These are phyloP conservation scores for Morella rubra DNA, from an alignment of 306 rosid genomes.

Conservation along the genomic window DNA sequence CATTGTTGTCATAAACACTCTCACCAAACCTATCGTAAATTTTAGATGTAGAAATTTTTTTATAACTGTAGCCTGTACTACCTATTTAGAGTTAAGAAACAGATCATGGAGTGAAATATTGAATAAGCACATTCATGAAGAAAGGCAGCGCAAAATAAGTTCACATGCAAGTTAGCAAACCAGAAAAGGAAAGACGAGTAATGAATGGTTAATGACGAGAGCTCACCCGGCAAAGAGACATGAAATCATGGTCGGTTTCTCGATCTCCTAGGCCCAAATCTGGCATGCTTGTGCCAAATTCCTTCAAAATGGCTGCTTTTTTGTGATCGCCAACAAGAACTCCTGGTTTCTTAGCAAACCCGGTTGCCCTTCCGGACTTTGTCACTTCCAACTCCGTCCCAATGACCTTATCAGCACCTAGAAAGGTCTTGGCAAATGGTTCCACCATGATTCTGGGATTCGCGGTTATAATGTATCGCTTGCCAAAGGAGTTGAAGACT, in stretches of 20 bases:
- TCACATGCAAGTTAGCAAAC: no score
- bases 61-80: not conserved
- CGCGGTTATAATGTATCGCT: conserved; percentile 67
- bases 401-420: conserved; percentile 79
- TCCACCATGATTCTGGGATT: conserved; percentile 85
- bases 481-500: conserved; percentile 82
- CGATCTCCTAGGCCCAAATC: conserved; percentile 88
- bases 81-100: conserved; percentile 1
- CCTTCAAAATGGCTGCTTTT: conserved; percentile 55
- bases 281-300: conserved; percentile 58
- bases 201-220: not conserved
- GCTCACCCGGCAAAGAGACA: conserved; percentile 90
- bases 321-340: conserved; percentile 74
- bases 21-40: conserved; percentile 42
- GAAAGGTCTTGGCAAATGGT: conserved; percentile 58
- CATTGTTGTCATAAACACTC: conserved; percentile 15
- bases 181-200: not conserved
- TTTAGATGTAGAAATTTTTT: not conserved
- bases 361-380: conserved; percentile 67
- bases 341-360: conserved; percentile 75
- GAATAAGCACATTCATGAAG: not conserved
- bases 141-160: not conserved
- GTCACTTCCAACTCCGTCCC: conserved; percentile 68
- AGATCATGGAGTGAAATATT: not conserved
- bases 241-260: conserved; percentile 78